Conservation (phyloP, 768 basidiomycete genomes). For the Paxillus involutus region DNA sequence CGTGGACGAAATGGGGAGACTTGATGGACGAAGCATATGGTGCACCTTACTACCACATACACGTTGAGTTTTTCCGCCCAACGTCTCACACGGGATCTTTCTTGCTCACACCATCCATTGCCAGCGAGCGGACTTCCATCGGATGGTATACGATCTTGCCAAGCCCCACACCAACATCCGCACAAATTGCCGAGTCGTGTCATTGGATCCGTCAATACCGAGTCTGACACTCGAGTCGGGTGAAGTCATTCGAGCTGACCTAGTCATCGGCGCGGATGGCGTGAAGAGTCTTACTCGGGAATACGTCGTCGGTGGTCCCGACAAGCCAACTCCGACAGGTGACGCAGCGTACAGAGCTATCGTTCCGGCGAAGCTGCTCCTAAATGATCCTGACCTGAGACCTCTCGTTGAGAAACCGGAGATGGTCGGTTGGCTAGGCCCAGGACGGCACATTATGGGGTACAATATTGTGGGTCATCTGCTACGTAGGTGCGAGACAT, state of each 20-base stretch:
- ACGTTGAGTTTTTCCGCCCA: conserved; percentile 24
- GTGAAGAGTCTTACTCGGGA: conserved; percentile 51
- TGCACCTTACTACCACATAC: conserved; percentile 33
- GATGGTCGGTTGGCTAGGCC: conserved; percentile 63
- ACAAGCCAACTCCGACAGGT: conserved; percentile 52
- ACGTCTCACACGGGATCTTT: neutral
- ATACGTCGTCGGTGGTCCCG: conserved; percentile 47
- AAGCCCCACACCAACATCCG: conserved; percentile 37
- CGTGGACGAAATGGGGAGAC: conserved; percentile 36
- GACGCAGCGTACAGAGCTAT: conserved; percentile 63
- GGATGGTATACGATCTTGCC: conserved; percentile 36
- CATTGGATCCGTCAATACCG: conserved; percentile 33
- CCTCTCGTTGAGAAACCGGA: conserved; percentile 49
- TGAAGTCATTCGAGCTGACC: conserved; percentile 40
- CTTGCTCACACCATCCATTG: neutral
- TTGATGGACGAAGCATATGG: conserved; percentile 32
- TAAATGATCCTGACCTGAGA: conserved; percentile 52
- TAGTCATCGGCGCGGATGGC: conserved; percentile 53
- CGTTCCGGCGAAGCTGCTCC: conserved; percentile 43
- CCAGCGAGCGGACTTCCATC: conserved; percentile 48
- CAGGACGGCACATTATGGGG: conserved; percentile 44
- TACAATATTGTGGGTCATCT: conserved; percentile 40
- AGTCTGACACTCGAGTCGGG: conserved; percentile 42
- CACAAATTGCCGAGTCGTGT: conserved; percentile 35
- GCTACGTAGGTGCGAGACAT: neutral